A percentile compares a stretch with the other conserved stretches of the same genome.
Conservation (phyloP, 140 eudicot species). For the Bidens hawaiensis region DNA sequence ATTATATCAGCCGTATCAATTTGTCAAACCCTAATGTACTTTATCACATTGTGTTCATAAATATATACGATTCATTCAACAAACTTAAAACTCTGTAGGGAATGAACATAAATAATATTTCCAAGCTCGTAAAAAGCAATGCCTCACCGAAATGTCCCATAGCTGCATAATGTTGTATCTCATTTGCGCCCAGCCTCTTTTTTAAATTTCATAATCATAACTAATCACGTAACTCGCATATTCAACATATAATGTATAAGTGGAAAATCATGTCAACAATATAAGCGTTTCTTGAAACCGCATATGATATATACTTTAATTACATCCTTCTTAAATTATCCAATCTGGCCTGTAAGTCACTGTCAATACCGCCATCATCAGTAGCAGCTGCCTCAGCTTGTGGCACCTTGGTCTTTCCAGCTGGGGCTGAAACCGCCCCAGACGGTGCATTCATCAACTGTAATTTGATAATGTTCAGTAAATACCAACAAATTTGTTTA, state of each 20-base stretch:
- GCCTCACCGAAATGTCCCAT: too few relatives aligned
- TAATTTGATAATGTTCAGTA: background rate
- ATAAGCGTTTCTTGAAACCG: background rate
- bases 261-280: background rate
- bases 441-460: slow-evolving; percentile 87
- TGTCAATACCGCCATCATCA: slow-evolving; percentile 78
- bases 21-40: too few relatives aligned
- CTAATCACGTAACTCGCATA: slow-evolving; percentile 12
- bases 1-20: too few relatives aligned
- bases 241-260: slow-evolving; percentile 15
- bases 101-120: too few relatives aligned
- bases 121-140: too few relatives aligned
- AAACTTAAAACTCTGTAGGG: too few relatives aligned
- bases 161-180: too few relatives aligned
- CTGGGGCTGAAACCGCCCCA: slow-evolving; percentile 48
- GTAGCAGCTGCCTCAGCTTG: slow-evolving; percentile 61
- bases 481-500: background rate
- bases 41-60: too few relatives aligned
- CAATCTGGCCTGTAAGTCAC: slow-evolving; percentile 86
- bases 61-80: too few relatives aligned
- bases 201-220: background rate
- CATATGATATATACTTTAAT: background rate
- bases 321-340: slow-evolving; percentile 82
- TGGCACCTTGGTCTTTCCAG: slow-evolving; percentile 54
- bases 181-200: too few relatives aligned